phyloP scores from a whole-genome alignment of 352 stramenopile species.

The Phytophthora gonapodyides region DNA sequence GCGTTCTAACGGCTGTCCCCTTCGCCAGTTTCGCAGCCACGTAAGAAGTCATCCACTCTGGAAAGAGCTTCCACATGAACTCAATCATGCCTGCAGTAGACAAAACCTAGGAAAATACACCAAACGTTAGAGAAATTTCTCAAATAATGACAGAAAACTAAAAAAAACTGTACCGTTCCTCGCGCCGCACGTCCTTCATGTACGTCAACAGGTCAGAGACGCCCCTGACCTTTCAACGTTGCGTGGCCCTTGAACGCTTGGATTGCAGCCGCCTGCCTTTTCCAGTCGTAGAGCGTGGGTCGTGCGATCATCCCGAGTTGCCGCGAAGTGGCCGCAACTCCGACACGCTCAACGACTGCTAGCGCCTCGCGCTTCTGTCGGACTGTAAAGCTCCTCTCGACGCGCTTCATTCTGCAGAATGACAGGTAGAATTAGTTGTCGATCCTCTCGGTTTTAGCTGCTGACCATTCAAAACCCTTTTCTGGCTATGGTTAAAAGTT shows the following conservation, averaged over 20 bases:
- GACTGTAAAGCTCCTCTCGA: neutral
- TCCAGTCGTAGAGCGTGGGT: neutral
- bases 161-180: neutral
- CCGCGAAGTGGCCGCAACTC: no score
- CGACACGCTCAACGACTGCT: no score
- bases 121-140: neutral
- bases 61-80: conserved; percentile 1
- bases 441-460: no score
- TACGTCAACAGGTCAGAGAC: conserved; percentile 2
- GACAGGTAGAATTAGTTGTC: no score
- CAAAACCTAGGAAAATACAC: neutral
- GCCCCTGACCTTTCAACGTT: conserved; percentile 1
- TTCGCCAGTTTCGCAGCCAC: neutral
- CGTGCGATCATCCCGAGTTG: no score
- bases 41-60: neutral
- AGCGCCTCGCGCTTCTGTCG: no score
- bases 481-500: no score
- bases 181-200: neutral
- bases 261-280: neutral
- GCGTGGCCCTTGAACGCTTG: neutral
- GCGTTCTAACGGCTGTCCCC: neutral
- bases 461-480: no score
- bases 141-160: neutral
- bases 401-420: neutral
- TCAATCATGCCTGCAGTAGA: conserved; percentile 1